These are phyloP conservation scores for Candida glaebosa DNA, from an alignment of 805 yeast genomes.

Conservation along the genomic window DNA sequence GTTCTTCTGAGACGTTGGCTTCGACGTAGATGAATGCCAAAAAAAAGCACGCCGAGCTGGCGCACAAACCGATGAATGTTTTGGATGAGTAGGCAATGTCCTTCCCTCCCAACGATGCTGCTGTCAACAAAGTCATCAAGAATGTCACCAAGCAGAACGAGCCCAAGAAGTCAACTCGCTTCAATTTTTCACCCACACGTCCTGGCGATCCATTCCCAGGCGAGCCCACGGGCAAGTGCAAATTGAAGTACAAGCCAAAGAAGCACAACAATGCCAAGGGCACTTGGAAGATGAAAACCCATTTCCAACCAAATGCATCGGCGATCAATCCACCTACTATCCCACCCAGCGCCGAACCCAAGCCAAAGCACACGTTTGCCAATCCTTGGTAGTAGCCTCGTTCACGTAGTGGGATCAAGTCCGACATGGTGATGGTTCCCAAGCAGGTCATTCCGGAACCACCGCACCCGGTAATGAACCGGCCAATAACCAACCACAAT, in stretches of 20 bases:
- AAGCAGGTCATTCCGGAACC: constrained; percentile 85
- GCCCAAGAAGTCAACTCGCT: constrained; percentile 67
- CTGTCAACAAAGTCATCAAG: constrained; percentile 55
- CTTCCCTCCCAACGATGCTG: constrained; percentile 65
- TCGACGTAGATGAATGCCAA: constrained; percentile 51
- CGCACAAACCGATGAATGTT: constrained; percentile 32
- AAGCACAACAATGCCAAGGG: constrained; percentile 43
- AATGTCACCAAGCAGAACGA: constrained; percentile 55
- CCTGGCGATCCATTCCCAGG: constrained; percentile 47
- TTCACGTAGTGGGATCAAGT: constrained; percentile 69
- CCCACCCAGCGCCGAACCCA: constrained; percentile 56
- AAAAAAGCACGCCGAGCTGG: constrained; percentile 31
- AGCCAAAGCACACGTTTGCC: constrained; percentile 70
- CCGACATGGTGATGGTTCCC: constrained; percentile 73
- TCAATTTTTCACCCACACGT: constrained; percentile 48
- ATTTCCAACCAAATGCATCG: constrained; percentile 51
- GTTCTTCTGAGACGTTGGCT: constrained; percentile 50
- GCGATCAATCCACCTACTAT: constrained; percentile 52
- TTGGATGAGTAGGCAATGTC: constrained; percentile 46
- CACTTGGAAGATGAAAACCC: constrained; percentile 37
- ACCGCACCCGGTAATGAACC: constrained; percentile 81
- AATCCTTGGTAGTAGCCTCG: constrained; percentile 83
- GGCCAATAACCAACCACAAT: constrained; percentile 48
- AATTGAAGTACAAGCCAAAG: constrained; percentile 31
- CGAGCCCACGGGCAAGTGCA: constrained; percentile 51